Base-by-base conservation (phyloP, 441 rosid species). In the Bruguiera hainesii region DNA sequence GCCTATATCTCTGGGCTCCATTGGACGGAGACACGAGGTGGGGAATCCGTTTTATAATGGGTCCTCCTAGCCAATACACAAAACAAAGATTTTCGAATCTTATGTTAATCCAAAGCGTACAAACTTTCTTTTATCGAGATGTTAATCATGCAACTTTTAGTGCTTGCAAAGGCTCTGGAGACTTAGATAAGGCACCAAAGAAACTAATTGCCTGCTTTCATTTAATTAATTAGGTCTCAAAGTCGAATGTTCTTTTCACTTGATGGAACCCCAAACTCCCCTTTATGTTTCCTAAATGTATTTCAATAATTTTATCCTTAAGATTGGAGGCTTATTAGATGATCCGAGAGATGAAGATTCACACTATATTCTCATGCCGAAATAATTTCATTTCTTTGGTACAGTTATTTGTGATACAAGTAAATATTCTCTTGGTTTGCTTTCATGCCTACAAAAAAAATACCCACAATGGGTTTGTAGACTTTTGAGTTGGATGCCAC, bases 1-100 rank as follows among this genome's bases (percentile, higher is more conserved):
- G 64, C 56, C 64, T 71, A 23, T 68, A 59, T 78, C 72, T 80
- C 52, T 62, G 77, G 80, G 75, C 76, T 82, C 84, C 83, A 79
- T 69, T 53, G 52, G 4, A 13, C 26, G 0, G 16, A 50, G 21
- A n/a, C 8, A 33, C 7, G 7, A 33, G 37, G 37, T 33, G 37
- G 37, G 37, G 37, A 33, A 1, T 42, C 48, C 48, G 48, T 42
- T 11, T 20, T 7, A 2, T 18, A 29, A 19, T 9, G 15, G 19
- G 16, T 28, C 62, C 48, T 42, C 42, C 48, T 39, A 11, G 4
- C 48, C 48, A 3, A 39, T 37, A 37, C 18, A 11, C 48, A 42
- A 42, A 42, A 42, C 48, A 42, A 28, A 7, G 25, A 30, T 25
- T 51, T 49, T 16, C 20, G 46, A 57, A 60, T 65, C 70, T 42